Evolutionary conservation across 2,329 filamentous ascomycete genomes (phyloP).

Genomic region (Aspergillus pseudonomiae): DNA sequence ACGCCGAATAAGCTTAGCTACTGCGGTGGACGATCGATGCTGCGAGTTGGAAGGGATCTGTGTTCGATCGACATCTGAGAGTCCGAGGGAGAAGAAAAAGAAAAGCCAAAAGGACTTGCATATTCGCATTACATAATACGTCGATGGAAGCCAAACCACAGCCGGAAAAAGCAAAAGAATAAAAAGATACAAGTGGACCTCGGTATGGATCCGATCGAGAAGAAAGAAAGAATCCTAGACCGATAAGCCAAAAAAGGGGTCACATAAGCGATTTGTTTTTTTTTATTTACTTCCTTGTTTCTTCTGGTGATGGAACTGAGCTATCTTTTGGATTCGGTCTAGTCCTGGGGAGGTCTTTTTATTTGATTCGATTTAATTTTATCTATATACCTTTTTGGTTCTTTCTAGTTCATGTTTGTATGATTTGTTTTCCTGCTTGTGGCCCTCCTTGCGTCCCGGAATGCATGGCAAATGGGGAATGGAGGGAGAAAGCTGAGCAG

Average conservation of each 20-base stretch:
- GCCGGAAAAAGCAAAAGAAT: not conserved
- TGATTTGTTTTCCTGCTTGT: not conserved
- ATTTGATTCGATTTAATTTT: not conserved
- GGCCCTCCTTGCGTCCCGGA: constrained; percentile 18
- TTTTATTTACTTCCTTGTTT: no score
- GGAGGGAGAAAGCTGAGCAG: constrained; percentile 1
- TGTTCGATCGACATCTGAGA: constrained; percentile 9
- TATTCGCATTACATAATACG: not conserved
- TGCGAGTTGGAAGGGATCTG: constrained; percentile 10
- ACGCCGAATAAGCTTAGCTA: constrained; percentile 25
- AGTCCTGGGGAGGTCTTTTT: not conserved
- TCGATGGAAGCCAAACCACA: constrained; percentile 1
- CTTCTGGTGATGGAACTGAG: not conserved
- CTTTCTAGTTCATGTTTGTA: not conserved
- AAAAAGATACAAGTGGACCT: constrained; percentile 8
- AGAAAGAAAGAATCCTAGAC: not conserved
- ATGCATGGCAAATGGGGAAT: constrained; percentile 21
- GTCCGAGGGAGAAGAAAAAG: not conserved
- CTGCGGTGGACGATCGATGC: constrained; percentile 17
- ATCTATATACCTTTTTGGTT: not conserved
- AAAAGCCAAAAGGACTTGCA: not conserved
- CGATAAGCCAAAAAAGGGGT: constrained; percentile 15
- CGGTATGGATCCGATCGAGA: constrained; percentile 8
- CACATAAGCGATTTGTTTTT: constrained; percentile 15
- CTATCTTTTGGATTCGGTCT: not conserved